These are phyloP conservation scores for Clarireedia hainanense DNA, from an alignment of 2,329 filamentous ascomycete genomes.

Conservation along the genomic window DNA sequence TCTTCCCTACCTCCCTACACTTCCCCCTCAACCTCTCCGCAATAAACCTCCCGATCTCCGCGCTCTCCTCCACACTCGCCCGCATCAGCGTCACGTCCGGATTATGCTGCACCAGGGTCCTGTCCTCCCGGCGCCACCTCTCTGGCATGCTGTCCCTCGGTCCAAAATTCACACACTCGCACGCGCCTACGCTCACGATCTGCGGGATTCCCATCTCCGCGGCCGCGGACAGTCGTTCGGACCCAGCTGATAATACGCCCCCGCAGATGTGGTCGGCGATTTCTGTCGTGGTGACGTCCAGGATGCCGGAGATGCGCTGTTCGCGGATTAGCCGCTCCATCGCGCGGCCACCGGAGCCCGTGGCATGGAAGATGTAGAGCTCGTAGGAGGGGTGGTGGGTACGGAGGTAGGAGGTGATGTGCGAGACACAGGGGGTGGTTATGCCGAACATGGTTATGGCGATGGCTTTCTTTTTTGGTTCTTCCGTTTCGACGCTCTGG, in stretches of 20 bases:
- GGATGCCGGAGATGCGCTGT: conserved; percentile 52
- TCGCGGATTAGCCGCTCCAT: conserved; percentile 59
- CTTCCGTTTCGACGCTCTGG: not conserved
- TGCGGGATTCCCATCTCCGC: conserved; percentile 49
- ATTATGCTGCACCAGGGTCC: conserved; percentile 57
- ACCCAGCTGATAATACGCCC: conserved; percentile 54
- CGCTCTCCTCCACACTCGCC: conserved; percentile 50
- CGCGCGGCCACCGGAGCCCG: conserved; percentile 57
- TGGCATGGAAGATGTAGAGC: conserved; percentile 61
- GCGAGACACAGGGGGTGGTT: conserved; percentile 57
- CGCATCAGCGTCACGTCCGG: conserved; percentile 58
- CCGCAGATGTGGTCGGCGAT: conserved; percentile 56
- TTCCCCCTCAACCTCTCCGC: conserved; percentile 40
- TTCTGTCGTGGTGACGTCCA: conserved; percentile 68
- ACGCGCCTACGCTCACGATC: conserved; percentile 41
- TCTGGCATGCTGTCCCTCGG: conserved; percentile 46
- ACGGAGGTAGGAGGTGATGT: conserved; percentile 41
- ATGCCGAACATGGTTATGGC: conserved; percentile 70
- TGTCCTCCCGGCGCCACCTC: conserved; percentile 34
- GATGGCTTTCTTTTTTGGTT: conserved; percentile 38
- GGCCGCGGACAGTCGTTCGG: conserved; percentile 48
- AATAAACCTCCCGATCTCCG: conserved; percentile 47
- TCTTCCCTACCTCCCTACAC: conserved; percentile 32
- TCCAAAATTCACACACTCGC: conserved; percentile 44
- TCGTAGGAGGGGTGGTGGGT: conserved; percentile 39